Evolutionary conservation across 208 protist genomes (phyloP).

Genomic region (Angomonas ambiguus): DNA sequence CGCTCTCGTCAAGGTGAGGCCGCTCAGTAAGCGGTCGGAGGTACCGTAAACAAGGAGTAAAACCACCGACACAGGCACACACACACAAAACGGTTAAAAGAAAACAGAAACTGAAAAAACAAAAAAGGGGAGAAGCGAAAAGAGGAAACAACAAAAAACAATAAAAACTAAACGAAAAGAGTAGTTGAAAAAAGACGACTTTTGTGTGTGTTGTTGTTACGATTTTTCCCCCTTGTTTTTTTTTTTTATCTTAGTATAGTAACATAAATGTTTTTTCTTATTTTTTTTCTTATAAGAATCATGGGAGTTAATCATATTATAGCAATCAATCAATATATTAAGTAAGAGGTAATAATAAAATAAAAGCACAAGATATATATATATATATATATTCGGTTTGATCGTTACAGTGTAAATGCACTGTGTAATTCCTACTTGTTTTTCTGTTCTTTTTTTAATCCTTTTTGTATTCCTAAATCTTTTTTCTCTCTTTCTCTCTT

Average conservation of each 20-base stretch:
- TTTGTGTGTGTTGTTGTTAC: constrained; percentile 1
- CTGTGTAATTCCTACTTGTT: no score
- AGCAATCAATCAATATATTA: no score
- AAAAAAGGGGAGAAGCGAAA: neutral
- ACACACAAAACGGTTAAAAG: neutral
- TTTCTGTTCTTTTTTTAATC: constrained; percentile 20
- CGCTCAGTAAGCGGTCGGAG: constrained; percentile 21
- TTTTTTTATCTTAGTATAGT: constrained; percentile 12
- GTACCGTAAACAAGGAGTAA: no score
- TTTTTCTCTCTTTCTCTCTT: constrained; percentile 10
- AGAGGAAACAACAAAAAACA: constrained; percentile 10
- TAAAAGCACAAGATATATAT: no score
- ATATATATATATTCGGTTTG: no score
- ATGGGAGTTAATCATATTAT: no score
- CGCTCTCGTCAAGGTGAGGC: constrained; percentile 32
- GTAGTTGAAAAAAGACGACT: constrained; percentile 12
- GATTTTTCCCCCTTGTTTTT: constrained; percentile 15
- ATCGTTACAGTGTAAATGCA: no score
- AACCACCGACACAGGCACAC: no score
- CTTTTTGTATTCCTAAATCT: constrained; percentile 13
- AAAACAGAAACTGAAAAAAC: constrained; percentile 1
- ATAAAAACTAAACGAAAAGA: constrained; percentile 10
- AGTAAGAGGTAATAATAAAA: no score
- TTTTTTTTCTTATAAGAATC: no score
- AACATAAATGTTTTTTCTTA: neutral